phyloP scores from a whole-genome alignment of 1,284 basidiomycete genomes.

The Butyriboletus appendiculatus region DNA sequence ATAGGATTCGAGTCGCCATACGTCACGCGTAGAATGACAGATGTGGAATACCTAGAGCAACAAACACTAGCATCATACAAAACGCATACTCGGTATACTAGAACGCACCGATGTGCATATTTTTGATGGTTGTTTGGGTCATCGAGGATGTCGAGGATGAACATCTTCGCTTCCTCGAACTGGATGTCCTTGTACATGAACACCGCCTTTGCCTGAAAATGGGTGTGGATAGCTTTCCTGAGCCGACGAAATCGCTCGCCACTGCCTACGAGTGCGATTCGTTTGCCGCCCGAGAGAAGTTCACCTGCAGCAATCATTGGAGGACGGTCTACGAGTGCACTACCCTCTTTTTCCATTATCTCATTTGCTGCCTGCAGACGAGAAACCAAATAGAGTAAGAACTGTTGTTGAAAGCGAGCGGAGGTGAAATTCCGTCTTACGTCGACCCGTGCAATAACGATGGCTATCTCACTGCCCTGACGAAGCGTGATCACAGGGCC shows the following conservation, averaged over 20 bases:
- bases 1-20: constrained; percentile 58
- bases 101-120: constrained; percentile 33
- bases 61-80: background rate
- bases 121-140: constrained; percentile 37
- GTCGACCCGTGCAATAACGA: constrained; percentile 35
- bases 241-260: constrained; percentile 35
- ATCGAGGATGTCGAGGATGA: constrained; percentile 42
- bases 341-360: constrained; percentile 42
- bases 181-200: constrained; percentile 39
- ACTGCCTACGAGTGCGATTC: constrained; percentile 23
- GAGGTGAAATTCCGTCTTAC: constrained; percentile 17
- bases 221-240: constrained; percentile 39
- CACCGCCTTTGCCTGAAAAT: constrained; percentile 40
- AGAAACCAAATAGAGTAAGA: background rate
- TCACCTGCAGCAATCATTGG: constrained; percentile 31
- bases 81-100: too few species aligned
- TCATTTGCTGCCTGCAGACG: constrained; percentile 32
- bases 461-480: constrained; percentile 27
- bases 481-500: constrained; percentile 37
- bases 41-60: constrained; percentile 54
- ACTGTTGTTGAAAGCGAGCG: background rate
- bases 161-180: constrained; percentile 34
- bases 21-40: constrained; percentile 62
- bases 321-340: constrained; percentile 37
- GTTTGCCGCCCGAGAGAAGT: constrained; percentile 32